Base-by-base conservation (phyloP, 2,329 filamentous ascomycete species). In the Zymoseptoria tritici region DNA sequence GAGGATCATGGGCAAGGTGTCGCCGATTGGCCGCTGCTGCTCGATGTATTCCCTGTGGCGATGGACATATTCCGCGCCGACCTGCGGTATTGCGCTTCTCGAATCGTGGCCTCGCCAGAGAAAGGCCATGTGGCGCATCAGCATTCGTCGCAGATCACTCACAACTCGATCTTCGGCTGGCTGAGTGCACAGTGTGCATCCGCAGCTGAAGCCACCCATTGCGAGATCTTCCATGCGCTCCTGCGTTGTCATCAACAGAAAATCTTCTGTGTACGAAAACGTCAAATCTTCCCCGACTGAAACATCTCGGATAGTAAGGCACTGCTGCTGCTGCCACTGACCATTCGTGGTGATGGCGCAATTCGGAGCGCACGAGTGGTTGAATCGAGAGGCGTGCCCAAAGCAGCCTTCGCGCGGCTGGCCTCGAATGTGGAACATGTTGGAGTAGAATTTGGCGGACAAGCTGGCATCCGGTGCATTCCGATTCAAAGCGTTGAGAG, bases 121-220 rank as follows among this genome's bases (percentile, higher is more conserved):
- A 29, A 26, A 53, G 7, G 29, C 16, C 9, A 53, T 9, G 16
- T 53, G 24, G n/a, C 52, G 52, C 52, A 53, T 53, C 21, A 53
- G 8, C 11, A 21, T 57, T 13, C 49, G 46, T n/a, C 57, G 53
- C 11, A 49, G 19, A 13, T 59, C 53, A 24, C 57, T 59, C 19
- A 49, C 16, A 13, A 26, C 9, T 21, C 57, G 42, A 2, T 55
- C 49, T 13, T 2, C 19, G 5, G 26, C 19, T 6, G 46, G 21
- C 1, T 16, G 49, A 19, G 22, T 19, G 29, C 54, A 59, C 19
- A 52, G 46, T 21, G 20, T 9, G 13, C 57, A 59, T 42, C n/a
- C 19, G 42, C 57, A 56, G 22, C n/a, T 29, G 9, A 6, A 29
- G 9, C 19, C 29, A 4, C 52, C 52, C 16, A 0, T 16, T 16